phyloP scores from a whole-genome alignment of 805 yeast genomes.

The Wickerhamiella cacticola region DNA sequence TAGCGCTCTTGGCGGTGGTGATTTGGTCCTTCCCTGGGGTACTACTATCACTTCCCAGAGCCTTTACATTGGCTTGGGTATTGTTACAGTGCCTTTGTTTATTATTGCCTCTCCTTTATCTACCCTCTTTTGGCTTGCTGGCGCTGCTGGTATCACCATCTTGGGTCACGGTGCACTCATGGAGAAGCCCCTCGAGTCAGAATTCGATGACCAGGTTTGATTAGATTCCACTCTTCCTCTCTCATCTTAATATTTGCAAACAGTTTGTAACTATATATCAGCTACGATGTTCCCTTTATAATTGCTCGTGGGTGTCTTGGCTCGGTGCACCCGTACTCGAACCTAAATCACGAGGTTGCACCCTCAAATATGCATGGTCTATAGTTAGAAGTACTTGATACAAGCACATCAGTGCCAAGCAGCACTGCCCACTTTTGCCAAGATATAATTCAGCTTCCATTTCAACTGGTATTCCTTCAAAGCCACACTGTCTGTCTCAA shows the following conservation, averaged over 20 bases:
- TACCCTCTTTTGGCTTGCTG: constrained; percentile 82
- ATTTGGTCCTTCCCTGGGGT: constrained; percentile 57
- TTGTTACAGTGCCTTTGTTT: constrained; percentile 69
- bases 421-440: not conserved
- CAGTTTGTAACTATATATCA: not conserved
- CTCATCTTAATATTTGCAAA: not conserved
- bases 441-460: not conserved
- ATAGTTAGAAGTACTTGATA: too few relatives aligned
- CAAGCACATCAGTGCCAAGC: too few relatives aligned
- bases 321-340: too few relatives aligned
- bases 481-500: not conserved
- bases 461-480: not conserved
- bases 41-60: constrained; percentile 57
- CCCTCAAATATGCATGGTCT: too few relatives aligned
- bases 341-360: too few relatives aligned
- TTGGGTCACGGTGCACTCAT: constrained; percentile 78
- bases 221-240: not conserved
- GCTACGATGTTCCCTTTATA: too few relatives aligned
- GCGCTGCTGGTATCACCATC: constrained; percentile 68
- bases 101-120: constrained; percentile 81
- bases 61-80: constrained; percentile 67
- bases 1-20: constrained; percentile 67
- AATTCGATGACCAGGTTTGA: constrained; percentile 56
- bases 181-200: constrained; percentile 93
- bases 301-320: too few relatives aligned